Evolutionary conservation across 495 filamentous ascomycete species (phyloP), one percentile per base, ranked within the genome.

Genomic region (Friedmanniomyces simplex): DNA sequence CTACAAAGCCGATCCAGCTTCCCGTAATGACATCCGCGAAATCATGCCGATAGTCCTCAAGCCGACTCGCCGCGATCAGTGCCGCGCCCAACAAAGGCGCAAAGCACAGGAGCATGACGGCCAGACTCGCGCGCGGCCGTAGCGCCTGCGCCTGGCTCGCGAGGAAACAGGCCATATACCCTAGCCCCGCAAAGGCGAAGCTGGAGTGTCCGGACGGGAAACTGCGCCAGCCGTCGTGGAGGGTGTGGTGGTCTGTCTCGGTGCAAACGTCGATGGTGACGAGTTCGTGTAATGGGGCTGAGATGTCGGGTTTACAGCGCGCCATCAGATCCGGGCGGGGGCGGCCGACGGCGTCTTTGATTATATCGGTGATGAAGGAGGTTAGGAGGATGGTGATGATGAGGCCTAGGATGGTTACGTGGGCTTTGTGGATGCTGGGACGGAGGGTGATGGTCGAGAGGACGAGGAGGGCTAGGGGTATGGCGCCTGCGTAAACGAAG

Each of bases 11-110:
- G 13, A 99, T 74, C 28, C 86, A 57, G 0, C 79, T 82, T 0
- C 93, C 93, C 16, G 74, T 74, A 24, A 81, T 85, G 20, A 99
- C 94, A 73, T 99, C 93, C 50, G 84, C 95, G 4, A 94, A 86
- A 67, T 97, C 94, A 62, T 99, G 93, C 25, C 93, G 73, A 67
- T 99, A 99, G 68, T 99, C 93, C 66, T 95, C 85, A 50, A 88
- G 82, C 7, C 93, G 79, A n/a, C 86, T 91, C 46, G 95, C 88
- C 1, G 90, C 90, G 60, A 97, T 89, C 75, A 96, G 70, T 3
- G 84, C 74, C 6, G 94, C 94, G 25, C 85, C 89, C 1, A 97
- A 63, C 1, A 95, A 64, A 3, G 94, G 94, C 13, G 74, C 69
- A 0, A 83, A 65, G 36, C 82, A 82, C 20, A 89, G n/a, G 8